phyloP scores from a whole-genome alignment of 495 filamentous ascomycete species.

The Trichoderma virens region DNA sequence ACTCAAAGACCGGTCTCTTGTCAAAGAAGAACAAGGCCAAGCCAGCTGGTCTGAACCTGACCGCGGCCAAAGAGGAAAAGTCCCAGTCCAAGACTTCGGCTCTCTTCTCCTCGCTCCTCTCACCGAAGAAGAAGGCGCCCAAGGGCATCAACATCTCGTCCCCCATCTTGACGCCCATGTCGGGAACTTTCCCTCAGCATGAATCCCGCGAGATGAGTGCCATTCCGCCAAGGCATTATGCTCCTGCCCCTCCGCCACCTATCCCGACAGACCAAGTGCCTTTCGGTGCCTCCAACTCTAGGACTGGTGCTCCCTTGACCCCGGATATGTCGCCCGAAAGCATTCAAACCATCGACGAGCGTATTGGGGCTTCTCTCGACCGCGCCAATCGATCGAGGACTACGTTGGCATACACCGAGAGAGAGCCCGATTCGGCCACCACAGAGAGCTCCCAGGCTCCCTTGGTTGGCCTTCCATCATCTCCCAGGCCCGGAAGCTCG shows the following conservation, averaged over 20 bases:
- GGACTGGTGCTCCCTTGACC: constrained; percentile 30
- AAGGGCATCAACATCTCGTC: constrained; percentile 44
- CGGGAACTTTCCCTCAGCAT: constrained; percentile 40
- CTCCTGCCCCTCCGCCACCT: constrained; percentile 30
- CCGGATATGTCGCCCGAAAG: constrained; percentile 42
- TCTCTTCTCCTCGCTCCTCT: constrained; percentile 44
- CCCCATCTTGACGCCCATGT: constrained; percentile 47
- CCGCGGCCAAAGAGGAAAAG: constrained; percentile 27
- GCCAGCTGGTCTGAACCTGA: constrained; percentile 38
- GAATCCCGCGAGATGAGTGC: constrained; percentile 43
- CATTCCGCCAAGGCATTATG: constrained; percentile 43
- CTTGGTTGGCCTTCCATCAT: constrained; percentile 38
- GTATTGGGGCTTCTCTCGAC: constrained; percentile 30
- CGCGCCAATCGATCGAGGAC: constrained; percentile 29
- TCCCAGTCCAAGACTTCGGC: constrained; percentile 42
- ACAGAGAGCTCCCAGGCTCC: constrained; percentile 33
- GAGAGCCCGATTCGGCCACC: constrained; percentile 34
- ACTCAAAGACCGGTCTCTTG: neutral
- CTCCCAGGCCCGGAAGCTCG: constrained; percentile 37
- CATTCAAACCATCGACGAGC: constrained; percentile 40
- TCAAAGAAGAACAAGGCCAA: constrained; percentile 33
- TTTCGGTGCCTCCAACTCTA: constrained; percentile 25
- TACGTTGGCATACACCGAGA: constrained; percentile 20
- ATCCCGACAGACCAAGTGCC: constrained; percentile 36
- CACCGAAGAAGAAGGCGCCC: constrained; percentile 38